Evolutionary conservation across 345 rosid species (phyloP), one percentile per base, ranked within the genome.

Genomic region (Rhizophora mangle): DNA sequence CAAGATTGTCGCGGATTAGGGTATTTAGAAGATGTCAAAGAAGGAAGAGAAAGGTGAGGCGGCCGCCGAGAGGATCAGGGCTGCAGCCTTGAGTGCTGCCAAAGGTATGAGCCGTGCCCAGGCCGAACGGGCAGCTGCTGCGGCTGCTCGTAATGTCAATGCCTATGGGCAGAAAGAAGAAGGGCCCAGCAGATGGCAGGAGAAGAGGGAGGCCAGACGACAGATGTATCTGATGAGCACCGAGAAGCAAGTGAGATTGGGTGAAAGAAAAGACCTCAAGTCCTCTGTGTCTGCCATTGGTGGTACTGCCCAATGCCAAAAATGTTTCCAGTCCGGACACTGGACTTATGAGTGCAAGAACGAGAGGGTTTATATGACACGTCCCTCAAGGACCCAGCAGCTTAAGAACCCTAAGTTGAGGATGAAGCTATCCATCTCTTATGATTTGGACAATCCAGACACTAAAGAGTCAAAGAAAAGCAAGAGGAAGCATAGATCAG

Each of bases 211-310:
- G 82, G 92, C 91, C 0, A 95, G 89, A 82, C 79, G 98, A 80
- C 99, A 95, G 80, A 95, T 92, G 99, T 92, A 92, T 81, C 67
- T 95, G 82, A 90, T 92, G 98, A 95, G 98, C 82, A 95, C 99
- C 0, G 99, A 92, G 68, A 95, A 95, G 84, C 94, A 92, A 0
- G 98, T 95, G 51, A 86, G 87, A 71, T 82, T 92, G 67, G 98
- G 99, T 13, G 99, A 90, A 69, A 86, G 99, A 78, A 95, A 95
- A 81, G 99, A 95, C 32, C 68, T 81, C 32, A 95, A 87, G 80
- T 13, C 86, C 3, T 36, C 87, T 0, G 72, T 85, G 60, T 63
- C 92, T 11, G 72, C 84, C 0, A 32, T 79, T 15, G 90, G 87
- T 64, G 81, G 88, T 8, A 55, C 65, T 0, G 87, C 85, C 0